Evolutionary conservation across 1,139 yeast species (phyloP).

Genomic region (Geotrichum klebahnii): DNA sequence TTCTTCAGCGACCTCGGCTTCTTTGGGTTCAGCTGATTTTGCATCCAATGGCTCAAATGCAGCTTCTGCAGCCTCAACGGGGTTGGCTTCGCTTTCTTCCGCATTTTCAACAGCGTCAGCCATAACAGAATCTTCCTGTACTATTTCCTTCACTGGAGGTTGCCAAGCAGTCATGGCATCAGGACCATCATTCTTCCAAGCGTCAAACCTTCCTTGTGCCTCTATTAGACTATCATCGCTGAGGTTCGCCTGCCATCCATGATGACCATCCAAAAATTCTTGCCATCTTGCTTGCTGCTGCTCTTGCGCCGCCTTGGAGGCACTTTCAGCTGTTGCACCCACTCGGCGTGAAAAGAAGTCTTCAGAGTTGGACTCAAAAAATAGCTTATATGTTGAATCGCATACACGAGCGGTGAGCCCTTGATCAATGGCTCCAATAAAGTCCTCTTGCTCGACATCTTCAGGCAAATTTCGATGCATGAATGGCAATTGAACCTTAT

Average conservation of each 20-base stretch:
- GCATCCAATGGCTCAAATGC: background rate
- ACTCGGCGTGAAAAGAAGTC: conserved; percentile 60
- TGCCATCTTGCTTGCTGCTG: conserved; percentile 29
- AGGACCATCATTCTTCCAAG: conserved; percentile 21
- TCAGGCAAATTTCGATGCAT: conserved; percentile 46
- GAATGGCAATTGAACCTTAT: conserved; percentile 69
- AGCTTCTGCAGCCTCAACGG: too few species aligned
- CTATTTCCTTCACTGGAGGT: too few species aligned
- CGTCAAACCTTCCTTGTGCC: conserved; percentile 24
- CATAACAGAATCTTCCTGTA: too few species aligned
- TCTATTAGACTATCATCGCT: conserved; percentile 34
- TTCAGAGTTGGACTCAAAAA: conserved; percentile 75
- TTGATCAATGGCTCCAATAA: conserved; percentile 48
- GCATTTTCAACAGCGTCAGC: conserved; percentile 18
- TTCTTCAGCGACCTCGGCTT: background rate
- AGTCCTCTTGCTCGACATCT: conserved; percentile 23
- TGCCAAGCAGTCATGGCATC: conserved; percentile 11
- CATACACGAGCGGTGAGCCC: conserved; percentile 79
- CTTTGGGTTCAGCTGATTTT: background rate
- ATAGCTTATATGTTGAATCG: conserved; percentile 71
- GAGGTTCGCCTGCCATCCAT: conserved; percentile 40
- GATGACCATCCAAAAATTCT: conserved; percentile 34
- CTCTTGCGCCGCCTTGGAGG: too few species aligned
- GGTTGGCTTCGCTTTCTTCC: too few species aligned
- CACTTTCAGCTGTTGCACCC: conserved; percentile 18